Evolutionary conservation across 2,329 filamentous ascomycete species (phyloP).

Genomic region (Knoxdaviesia proteae): DNA sequence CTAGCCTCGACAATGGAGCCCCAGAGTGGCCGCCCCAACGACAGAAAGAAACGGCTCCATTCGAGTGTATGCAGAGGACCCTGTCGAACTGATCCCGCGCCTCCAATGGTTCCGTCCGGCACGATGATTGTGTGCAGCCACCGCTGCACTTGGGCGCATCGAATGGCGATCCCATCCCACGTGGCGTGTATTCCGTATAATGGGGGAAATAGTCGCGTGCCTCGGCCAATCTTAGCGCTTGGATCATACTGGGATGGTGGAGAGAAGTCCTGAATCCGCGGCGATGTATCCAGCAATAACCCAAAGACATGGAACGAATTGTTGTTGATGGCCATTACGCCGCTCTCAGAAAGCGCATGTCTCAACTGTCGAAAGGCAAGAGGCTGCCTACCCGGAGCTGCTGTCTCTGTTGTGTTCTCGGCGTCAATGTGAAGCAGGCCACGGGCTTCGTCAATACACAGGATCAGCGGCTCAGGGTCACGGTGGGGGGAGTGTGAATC

Average conservation of each 20-base stretch:
- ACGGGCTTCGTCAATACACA: not conserved
- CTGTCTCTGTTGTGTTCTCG: not conserved
- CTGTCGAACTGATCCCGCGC: not conserved
- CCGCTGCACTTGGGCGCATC: not conserved
- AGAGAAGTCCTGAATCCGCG: not conserved
- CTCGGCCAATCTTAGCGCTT: not conserved
- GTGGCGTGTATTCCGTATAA: not conserved
- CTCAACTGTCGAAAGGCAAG: not conserved
- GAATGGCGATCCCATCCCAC: not conserved
- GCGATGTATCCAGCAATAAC: not conserved
- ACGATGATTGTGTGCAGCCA: not conserved
- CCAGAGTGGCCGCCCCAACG: not conserved
- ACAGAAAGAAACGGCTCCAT: not conserved
- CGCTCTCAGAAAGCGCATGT: not conserved
- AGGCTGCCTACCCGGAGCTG: no score
- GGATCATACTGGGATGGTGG: not conserved
- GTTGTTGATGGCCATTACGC: not conserved
- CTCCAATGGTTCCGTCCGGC: not conserved
- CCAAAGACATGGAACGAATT: not conserved
- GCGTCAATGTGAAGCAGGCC: not conserved
- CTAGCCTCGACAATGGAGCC: not conserved
- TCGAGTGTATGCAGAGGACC: not conserved
- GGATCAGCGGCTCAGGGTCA: not conserved
- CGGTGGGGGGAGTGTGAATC: not conserved
- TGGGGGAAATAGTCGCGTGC: not conserved